phyloP scores from a whole-genome alignment of 108 stramenopile species.

The Nitzschia sp. region DNA sequence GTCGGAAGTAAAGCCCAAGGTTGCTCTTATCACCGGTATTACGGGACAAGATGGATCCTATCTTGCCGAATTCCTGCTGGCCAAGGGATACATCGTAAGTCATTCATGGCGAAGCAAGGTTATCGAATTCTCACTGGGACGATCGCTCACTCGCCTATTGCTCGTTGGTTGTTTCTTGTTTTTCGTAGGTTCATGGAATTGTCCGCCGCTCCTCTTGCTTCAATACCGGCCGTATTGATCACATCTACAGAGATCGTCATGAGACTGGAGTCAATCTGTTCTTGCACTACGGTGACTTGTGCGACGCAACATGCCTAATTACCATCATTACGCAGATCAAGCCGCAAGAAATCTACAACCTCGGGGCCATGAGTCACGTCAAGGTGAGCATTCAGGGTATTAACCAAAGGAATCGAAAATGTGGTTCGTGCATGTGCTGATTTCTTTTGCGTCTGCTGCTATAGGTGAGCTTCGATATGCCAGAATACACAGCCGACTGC shows the following conservation, averaged over 20 bases:
- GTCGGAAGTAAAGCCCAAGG: slow-evolving; percentile 45
- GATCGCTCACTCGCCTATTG: not conserved
- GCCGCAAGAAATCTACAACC: slow-evolving; percentile 98
- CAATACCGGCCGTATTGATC: slow-evolving; percentile 99
- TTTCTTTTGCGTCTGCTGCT: too few species aligned
- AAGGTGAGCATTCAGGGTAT: slow-evolving; percentile 62
- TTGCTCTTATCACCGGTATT: slow-evolving; percentile 96
- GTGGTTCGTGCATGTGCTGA: too few species aligned
- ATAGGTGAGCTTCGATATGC: slow-evolving; percentile 94
- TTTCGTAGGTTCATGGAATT: slow-evolving; percentile 91
- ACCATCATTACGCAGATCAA: slow-evolving; percentile 84
- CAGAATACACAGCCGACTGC: slow-evolving; percentile 98
- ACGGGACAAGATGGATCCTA: slow-evolving; percentile 99
- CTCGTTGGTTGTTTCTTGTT: not conserved
- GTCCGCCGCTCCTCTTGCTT: slow-evolving; percentile 98
- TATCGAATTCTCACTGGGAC: not conserved
- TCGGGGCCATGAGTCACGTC: slow-evolving; percentile 99
- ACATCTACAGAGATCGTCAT: slow-evolving; percentile 96
- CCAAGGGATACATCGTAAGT: slow-evolving; percentile 93
- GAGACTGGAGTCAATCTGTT: slow-evolving; percentile 94
- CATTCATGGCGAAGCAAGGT: too few species aligned
- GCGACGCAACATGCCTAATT: slow-evolving; percentile 97
- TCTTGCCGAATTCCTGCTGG: slow-evolving; percentile 91
- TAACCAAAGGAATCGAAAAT: too few species aligned
- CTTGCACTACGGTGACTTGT: slow-evolving; percentile 98